Evolutionary conservation across 139 green algal genomes (phyloP).

Genomic region (Zygnema cylindricum): DNA sequence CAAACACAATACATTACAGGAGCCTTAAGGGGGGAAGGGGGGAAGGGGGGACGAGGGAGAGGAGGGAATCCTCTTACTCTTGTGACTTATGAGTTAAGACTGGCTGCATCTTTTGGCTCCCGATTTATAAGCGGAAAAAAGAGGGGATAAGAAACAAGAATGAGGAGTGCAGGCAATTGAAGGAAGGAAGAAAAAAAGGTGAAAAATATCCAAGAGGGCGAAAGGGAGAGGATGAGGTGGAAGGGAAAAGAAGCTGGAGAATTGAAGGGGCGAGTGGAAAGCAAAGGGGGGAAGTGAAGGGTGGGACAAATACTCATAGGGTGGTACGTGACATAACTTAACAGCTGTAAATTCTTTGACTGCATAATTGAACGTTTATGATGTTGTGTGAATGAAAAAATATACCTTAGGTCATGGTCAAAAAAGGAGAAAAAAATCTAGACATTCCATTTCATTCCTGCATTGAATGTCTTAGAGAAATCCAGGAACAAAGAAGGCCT

Average conservation of each 20-base stretch:
- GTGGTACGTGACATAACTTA: no score
- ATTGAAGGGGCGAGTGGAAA: neutral
- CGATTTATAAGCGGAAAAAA: neutral
- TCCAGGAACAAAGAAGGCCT: no score
- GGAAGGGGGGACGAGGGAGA: neutral
- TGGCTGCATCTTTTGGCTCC: neutral
- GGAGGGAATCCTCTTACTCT: no score
- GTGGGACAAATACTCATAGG: neutral
- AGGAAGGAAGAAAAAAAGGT: neutral
- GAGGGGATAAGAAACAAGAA: neutral
- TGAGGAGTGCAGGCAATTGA: neutral
- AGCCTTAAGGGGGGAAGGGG: neutral
- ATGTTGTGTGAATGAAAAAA: no score
- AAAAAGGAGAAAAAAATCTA: no score
- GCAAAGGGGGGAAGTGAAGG: neutral
- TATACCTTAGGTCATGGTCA: no score
- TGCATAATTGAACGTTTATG: no score
- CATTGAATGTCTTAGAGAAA: no score
- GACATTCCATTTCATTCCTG: no score
- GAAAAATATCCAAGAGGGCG: neutral
- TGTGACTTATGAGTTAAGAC: no score
- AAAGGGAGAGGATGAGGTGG: neutral
- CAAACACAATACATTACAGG: neutral
- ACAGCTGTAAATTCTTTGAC: no score
- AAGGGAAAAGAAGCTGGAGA: neutral